A percentile compares a stretch with the other conserved stretches of the same genome.
These are phyloP conservation scores for Penicillium sp. DNA, from an alignment of 2,329 filamentous ascomycete genomes.

Conservation along the genomic window DNA sequence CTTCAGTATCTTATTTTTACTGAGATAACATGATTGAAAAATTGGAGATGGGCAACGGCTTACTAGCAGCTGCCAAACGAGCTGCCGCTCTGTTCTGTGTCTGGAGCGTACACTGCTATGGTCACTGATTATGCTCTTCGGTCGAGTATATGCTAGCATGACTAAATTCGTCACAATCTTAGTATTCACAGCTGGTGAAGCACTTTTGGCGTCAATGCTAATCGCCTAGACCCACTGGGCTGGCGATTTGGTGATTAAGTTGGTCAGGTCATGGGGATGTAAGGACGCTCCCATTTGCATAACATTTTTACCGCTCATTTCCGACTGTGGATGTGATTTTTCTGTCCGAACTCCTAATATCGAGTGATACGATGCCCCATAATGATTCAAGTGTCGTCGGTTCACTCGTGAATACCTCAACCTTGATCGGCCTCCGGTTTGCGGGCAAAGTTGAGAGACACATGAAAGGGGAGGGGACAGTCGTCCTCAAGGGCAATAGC, in stretches of 20 bases:
- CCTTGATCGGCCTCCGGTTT: slow-evolving; percentile 68
- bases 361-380: slow-evolving; percentile 57
- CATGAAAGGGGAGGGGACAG: slow-evolving; percentile 43
- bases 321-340: slow-evolving; percentile 66
- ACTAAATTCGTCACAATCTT: slow-evolving; percentile 44
- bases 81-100: slow-evolving; percentile 28
- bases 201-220: slow-evolving; percentile 47
- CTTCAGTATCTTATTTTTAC: slow-evolving; percentile 60
- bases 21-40: slow-evolving; percentile 55
- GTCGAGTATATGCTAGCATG: slow-evolving; percentile 34
- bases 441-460: slow-evolving; percentile 66
- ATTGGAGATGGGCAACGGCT: slow-evolving; percentile 34
- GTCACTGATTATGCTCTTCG: slow-evolving; percentile 40
- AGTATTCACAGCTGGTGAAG: slow-evolving; percentile 40
- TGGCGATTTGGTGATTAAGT: slow-evolving; percentile 35
- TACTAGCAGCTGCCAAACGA: slow-evolving; percentile 37
- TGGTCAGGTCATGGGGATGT: slow-evolving; percentile 39
- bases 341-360: slow-evolving; percentile 64
- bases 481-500: slow-evolving; percentile 45
- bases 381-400: slow-evolving; percentile 58
- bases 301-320: slow-evolving; percentile 1
- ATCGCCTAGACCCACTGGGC: slow-evolving; percentile 50
- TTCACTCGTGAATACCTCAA: slow-evolving; percentile 69
- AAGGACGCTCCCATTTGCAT: slow-evolving; percentile 15
- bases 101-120: slow-evolving; percentile 39